Percentiles rank a stretch among this genome's conserved stretches.
Conservation (phyloP, 2,329 filamentous ascomycete species). For the Penicillium sp. region DNA sequence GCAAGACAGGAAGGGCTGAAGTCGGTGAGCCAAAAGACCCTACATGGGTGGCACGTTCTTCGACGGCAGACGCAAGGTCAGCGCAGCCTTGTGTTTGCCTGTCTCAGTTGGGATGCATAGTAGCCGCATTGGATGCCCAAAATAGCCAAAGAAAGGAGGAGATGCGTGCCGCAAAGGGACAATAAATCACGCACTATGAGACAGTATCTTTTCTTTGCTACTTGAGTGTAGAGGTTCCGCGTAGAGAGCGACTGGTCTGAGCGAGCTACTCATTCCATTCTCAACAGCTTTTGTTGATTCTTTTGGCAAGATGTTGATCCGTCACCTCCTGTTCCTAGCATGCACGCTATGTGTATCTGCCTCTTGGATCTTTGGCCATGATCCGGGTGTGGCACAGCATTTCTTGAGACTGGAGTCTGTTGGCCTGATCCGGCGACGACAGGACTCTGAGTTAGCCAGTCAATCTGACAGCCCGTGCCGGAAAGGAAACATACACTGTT, state of each 20-base stretch:
- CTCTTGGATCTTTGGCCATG: background rate
- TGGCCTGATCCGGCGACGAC: background rate
- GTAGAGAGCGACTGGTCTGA: background rate
- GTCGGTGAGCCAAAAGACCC: background rate
- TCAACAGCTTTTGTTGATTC: background rate
- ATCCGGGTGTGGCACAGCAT: background rate
- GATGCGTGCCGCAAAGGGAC: background rate
- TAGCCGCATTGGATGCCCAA: background rate
- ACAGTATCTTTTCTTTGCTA: background rate
- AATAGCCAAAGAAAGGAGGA: background rate
- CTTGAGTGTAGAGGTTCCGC: background rate
- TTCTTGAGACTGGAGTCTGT: background rate
- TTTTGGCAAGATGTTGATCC: background rate
- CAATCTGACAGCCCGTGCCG: background rate
- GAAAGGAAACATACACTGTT: background rate
- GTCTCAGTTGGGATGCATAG: background rate
- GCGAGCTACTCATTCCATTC: background rate
- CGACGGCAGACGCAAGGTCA: background rate
- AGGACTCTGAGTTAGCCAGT: background rate
- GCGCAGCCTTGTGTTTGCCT: background rate
- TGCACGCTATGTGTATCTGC: background rate
- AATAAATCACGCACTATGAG: background rate
- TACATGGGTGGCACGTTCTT: background rate
- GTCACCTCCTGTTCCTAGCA: background rate
- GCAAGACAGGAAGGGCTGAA: background rate